Conservation (phyloP, 257 asterid species). For the Plantago elongata region DNA sequence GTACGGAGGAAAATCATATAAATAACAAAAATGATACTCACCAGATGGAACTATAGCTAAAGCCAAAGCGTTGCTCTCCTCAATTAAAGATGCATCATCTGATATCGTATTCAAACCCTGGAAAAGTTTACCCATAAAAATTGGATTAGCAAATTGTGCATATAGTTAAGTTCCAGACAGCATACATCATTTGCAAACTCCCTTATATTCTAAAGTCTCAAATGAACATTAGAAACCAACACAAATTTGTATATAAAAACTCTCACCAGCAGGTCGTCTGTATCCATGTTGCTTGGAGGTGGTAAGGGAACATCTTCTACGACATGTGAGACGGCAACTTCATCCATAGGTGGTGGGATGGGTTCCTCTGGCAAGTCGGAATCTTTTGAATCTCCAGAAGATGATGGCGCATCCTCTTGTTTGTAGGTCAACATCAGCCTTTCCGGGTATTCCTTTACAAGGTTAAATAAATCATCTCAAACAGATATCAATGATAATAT, state of each 20-base stretch:
- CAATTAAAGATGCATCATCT: constrained; percentile 61
- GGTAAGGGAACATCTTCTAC: constrained; percentile 43
- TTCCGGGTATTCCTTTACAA: constrained; percentile 83
- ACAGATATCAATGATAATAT: not conserved
- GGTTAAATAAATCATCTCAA: constrained; percentile 9
- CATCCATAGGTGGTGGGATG: constrained; percentile 40
- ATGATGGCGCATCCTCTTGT: constrained; percentile 65
- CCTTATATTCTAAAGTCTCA: not conserved
- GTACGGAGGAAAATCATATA: constrained; percentile 2
- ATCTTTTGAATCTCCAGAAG: constrained; percentile 54
- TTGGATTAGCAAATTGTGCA: constrained; percentile 16
- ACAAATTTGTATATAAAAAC: constrained; percentile 14
- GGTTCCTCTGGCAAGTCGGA: constrained; percentile 37
- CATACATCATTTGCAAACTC: not conserved
- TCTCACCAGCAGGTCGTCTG: constrained; percentile 82
- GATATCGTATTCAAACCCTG: constrained; percentile 71
- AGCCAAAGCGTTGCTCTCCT: constrained; percentile 89
- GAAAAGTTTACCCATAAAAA: constrained; percentile 17
- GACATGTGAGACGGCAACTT: constrained; percentile 37
- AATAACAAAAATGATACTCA: constrained; percentile 23
- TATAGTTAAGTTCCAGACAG: constrained; percentile 7
- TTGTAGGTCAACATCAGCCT: constrained; percentile 91
- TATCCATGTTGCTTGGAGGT: constrained; percentile 41
- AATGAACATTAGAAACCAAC: not conserved
- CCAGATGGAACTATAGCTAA: constrained; percentile 90